Conservation (phyloP, 2,329 filamentous ascomycete species). For the Penicillium sp. region DNA sequence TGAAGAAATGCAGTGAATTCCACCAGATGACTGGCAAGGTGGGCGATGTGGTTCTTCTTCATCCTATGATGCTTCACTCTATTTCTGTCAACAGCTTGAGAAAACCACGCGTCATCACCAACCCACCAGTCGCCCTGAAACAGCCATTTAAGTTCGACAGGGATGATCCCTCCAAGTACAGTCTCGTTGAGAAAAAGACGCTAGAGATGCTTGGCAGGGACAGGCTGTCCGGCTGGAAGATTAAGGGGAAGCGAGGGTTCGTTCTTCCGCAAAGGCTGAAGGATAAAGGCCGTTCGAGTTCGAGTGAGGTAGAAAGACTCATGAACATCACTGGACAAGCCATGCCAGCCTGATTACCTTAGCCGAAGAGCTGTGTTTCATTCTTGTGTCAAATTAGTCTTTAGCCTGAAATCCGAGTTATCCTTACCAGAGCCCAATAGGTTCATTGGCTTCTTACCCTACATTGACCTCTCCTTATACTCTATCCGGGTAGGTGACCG, state of each 20-base stretch:
- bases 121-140: slow-evolving; percentile 52
- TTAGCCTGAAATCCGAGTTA: slow-evolving; percentile 1
- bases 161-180: slow-evolving; percentile 46
- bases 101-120: slow-evolving; percentile 53
- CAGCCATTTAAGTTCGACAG: slow-evolving; percentile 53
- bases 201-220: slow-evolving; percentile 48
- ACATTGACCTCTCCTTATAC: background rate
- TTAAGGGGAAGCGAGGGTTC: slow-evolving; percentile 43
- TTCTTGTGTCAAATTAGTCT: background rate
- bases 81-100: slow-evolving; percentile 51
- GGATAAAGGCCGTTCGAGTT: slow-evolving; percentile 32
- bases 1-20: slow-evolving; percentile 44
- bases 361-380: background rate
- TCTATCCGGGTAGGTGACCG: background rate
- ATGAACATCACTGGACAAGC: background rate
- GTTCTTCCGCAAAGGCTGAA: slow-evolving; percentile 50
- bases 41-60: slow-evolving; percentile 55
- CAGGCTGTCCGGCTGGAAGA: slow-evolving; percentile 50
- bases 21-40: slow-evolving; percentile 53
- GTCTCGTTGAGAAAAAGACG: slow-evolving; percentile 54
- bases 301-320: slow-evolving; percentile 35
- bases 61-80: slow-evolving; percentile 57
- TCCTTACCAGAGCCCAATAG: background rate
- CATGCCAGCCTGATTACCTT: background rate
- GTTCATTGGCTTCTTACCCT: background rate